Conservation (phyloP, 805 yeast genomes). For the Cyberlindnera lachancei region DNA sequence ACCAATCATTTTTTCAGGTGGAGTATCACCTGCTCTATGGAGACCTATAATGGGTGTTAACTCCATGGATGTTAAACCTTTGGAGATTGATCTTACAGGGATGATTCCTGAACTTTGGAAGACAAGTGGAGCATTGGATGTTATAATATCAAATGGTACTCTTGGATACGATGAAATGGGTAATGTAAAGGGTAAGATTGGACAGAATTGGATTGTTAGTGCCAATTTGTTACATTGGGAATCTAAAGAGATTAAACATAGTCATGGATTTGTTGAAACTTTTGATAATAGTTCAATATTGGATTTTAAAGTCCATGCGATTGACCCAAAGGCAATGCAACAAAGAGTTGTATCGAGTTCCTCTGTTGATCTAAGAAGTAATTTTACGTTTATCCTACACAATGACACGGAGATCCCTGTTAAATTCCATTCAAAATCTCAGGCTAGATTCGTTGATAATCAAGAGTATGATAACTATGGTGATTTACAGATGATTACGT, state of each 20-base stretch:
- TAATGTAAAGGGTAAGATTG: constrained; percentile 21
- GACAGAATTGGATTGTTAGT: constrained; percentile 52
- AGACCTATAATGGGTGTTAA: constrained; percentile 66
- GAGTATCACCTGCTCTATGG: constrained; percentile 76
- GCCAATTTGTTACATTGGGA: constrained; percentile 53
- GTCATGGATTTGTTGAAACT: constrained; percentile 31
- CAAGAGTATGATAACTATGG: constrained; percentile 34
- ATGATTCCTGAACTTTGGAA: constrained; percentile 64
- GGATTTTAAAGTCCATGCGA: constrained; percentile 1
- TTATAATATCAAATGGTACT: constrained; percentile 49
- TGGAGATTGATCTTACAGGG: constrained; percentile 64
- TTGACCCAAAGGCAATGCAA: constrained; percentile 6
- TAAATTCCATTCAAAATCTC: constrained; percentile 15
- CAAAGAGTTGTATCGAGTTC: constrained; percentile 17
- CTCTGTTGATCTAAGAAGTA: constrained; percentile 9
- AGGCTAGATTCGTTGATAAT: constrained; percentile 29
- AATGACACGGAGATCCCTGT: constrained; percentile 19
- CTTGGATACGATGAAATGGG: too few relatives aligned
- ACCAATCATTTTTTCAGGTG: constrained; percentile 76
- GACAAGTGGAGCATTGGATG: constrained; percentile 30
- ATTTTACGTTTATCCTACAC: constrained; percentile 11
- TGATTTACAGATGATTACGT: constrained; percentile 26
- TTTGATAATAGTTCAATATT: constrained; percentile 21
- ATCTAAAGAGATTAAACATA: constrained; percentile 29
- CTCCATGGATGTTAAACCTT: constrained; percentile 67